A percentile compares a stretch with the other conserved stretches of the same genome.
phyloP scores from a whole-genome alignment of 2,329 filamentous ascomycete genomes.

The Dactylonectria estremocensis region DNA sequence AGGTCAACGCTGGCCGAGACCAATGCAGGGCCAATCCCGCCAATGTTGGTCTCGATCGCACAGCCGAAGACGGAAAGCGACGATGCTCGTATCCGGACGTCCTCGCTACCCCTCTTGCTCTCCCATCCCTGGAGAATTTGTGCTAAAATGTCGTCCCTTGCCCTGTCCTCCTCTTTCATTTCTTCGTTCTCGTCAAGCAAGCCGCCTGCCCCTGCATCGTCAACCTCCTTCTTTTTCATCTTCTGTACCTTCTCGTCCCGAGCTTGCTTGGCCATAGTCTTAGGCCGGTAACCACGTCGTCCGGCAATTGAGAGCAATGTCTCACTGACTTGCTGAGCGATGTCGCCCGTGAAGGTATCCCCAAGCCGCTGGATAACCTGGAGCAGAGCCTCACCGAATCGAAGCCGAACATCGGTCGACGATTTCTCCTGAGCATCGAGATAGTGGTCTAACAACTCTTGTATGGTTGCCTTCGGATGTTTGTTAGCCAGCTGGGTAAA shows the following conservation, averaged over 20 bases:
- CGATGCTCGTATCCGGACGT: constrained; percentile 78
- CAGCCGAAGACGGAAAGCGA: constrained; percentile 76
- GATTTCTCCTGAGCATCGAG: constrained; percentile 73
- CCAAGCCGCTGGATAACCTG: constrained; percentile 75
- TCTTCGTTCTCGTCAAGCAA: constrained; percentile 64
- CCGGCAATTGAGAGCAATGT: constrained; percentile 76
- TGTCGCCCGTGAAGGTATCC: constrained; percentile 68
- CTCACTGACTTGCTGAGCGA: constrained; percentile 67
- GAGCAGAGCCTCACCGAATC: constrained; percentile 78
- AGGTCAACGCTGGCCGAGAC: constrained; percentile 74
- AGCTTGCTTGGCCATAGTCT: constrained; percentile 70
- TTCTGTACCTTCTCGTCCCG: constrained; percentile 65
- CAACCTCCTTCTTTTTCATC: constrained; percentile 64
- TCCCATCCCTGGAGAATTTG: constrained; percentile 79
- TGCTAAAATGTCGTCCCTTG: constrained; percentile 65
- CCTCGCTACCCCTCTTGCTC: constrained; percentile 75
- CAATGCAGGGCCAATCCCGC: constrained; percentile 67
- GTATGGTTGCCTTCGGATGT: constrained; percentile 74
- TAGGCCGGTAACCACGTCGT: constrained; percentile 72
- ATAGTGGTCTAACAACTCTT: constrained; percentile 77
- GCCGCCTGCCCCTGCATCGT: constrained; percentile 62
- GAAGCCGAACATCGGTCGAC: constrained; percentile 74
- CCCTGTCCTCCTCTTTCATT: constrained; percentile 59
- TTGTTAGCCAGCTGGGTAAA: constrained; percentile 73
- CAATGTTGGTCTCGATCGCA: constrained; percentile 73